These are phyloP conservation scores for Cladophialophora exuberans DNA, from an alignment of 2,329 filamentous ascomycete species.

Conservation along the genomic window DNA sequence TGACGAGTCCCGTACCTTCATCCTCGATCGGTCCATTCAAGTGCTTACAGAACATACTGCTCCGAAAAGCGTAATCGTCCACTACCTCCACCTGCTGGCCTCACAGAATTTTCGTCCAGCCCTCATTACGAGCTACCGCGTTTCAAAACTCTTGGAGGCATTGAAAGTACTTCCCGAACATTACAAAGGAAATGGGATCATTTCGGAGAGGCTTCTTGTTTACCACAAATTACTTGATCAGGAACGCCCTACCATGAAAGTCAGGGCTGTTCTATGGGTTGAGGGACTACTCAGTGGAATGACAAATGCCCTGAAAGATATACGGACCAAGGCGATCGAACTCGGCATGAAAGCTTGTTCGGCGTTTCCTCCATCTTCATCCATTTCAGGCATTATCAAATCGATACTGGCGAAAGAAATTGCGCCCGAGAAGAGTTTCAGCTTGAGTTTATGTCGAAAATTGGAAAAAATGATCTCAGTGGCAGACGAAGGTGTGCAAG, in stretches of 20 bases:
- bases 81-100: conserved; percentile 78
- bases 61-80: conserved; percentile 77
- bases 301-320: conserved; percentile 76
- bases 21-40: conserved; percentile 79
- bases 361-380: conserved; percentile 68
- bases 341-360: conserved; percentile 73
- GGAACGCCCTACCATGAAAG: conserved; percentile 69
- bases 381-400: conserved; percentile 66
- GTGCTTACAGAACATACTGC: conserved; percentile 69
- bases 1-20: conserved; percentile 76
- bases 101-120: conserved; percentile 77
- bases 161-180: conserved; percentile 74
- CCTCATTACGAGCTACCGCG: conserved; percentile 54
- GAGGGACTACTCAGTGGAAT: conserved; percentile 80
- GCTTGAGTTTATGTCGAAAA: conserved; percentile 68
- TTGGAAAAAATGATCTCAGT: conserved; percentile 68
- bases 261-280: conserved; percentile 75
- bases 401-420: conserved; percentile 54
- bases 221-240: conserved; percentile 79
- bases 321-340: conserved; percentile 72
- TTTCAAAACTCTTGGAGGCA: conserved; percentile 70
- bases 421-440: conserved; percentile 64
- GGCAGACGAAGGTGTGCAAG: conserved; percentile 64
- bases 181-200: conserved; percentile 77
- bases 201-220: conserved; percentile 74